phyloP scores from a whole-genome alignment of 2,329 filamentous ascomycete species.

The Fusarium multiceps region DNA sequence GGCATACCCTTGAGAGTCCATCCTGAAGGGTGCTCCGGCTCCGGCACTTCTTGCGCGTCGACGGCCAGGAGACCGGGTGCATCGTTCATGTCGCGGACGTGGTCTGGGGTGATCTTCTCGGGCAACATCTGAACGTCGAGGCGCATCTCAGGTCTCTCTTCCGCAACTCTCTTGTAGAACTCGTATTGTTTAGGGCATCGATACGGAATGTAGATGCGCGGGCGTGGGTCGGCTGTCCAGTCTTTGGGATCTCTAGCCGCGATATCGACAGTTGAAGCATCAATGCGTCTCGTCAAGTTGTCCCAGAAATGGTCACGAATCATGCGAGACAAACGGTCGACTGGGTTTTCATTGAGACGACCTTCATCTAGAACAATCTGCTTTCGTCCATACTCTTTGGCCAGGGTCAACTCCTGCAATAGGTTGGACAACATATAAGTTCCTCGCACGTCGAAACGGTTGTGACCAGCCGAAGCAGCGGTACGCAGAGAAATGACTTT shows the following conservation, averaged over 20 bases:
- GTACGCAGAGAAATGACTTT: constrained; percentile 91
- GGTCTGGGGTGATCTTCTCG: constrained; percentile 80
- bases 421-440: constrained; percentile 98
- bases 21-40: constrained; percentile 69
- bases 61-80: constrained; percentile 91
- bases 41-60: constrained; percentile 81
- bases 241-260: constrained; percentile 94
- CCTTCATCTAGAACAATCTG: constrained; percentile 92
- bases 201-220: constrained; percentile 88
- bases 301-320: constrained; percentile 95
- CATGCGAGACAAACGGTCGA: constrained; percentile 84
- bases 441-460: constrained; percentile 89
- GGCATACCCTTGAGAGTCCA: constrained; percentile 82
- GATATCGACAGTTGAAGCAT: constrained; percentile 85
- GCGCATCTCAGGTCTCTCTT: constrained; percentile 82
- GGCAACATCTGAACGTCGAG: constrained; percentile 87
- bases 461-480: constrained; percentile 84
- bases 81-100: constrained; percentile 84
- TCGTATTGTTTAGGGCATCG: constrained; percentile 88
- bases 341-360: constrained; percentile 93
- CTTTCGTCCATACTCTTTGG: constrained; percentile 89
- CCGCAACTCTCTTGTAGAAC: constrained; percentile 86
- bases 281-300: constrained; percentile 87
- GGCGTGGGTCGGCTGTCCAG: constrained; percentile 89
- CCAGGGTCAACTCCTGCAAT: constrained; percentile 91